Percentiles rank a stretch among this genome's conserved stretches.
Evolutionary conservation across 2,329 filamentous ascomycete species (phyloP).

Genomic region (Venturia oleaginea): DNA sequence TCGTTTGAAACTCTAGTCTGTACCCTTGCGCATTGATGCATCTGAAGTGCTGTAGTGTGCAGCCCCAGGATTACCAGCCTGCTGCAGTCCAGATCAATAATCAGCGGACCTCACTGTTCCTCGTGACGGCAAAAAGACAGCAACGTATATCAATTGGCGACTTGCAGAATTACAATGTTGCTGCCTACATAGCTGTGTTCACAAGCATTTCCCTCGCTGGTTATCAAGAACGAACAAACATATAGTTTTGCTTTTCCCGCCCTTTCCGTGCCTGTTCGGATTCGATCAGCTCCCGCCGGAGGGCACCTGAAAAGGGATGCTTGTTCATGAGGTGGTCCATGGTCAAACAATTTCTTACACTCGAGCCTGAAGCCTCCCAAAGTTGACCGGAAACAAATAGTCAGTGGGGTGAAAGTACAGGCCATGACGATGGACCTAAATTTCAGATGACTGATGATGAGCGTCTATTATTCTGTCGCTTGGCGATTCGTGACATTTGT

Average conservation of each 20-base stretch:
- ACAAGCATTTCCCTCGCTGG: not conserved
- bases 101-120: not conserved
- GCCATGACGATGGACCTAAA: not conserved
- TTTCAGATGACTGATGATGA: no score
- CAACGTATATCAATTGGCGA: not conserved
- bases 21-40: not conserved
- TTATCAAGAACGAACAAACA: not conserved
- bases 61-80: not conserved
- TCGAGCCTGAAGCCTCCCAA: not conserved
- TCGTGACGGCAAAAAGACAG: not conserved
- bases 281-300: not conserved
- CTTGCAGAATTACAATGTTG: not conserved
- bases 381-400: not conserved
- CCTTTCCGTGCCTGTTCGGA: not conserved
- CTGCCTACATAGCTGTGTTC: not conserved
- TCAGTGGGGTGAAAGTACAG: not conserved
- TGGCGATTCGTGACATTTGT: not conserved
- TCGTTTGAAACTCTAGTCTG: conserved; percentile 1
- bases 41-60: not conserved
- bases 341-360: conserved; percentile 3
- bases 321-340: conserved; percentile 1
- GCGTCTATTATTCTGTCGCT: not conserved
- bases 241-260: not conserved
- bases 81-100: not conserved
- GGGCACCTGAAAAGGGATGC: not conserved